These are phyloP conservation scores for Hibiscus trionum DNA, from an alignment of 345 rosid species.

Conservation along the genomic window DNA sequence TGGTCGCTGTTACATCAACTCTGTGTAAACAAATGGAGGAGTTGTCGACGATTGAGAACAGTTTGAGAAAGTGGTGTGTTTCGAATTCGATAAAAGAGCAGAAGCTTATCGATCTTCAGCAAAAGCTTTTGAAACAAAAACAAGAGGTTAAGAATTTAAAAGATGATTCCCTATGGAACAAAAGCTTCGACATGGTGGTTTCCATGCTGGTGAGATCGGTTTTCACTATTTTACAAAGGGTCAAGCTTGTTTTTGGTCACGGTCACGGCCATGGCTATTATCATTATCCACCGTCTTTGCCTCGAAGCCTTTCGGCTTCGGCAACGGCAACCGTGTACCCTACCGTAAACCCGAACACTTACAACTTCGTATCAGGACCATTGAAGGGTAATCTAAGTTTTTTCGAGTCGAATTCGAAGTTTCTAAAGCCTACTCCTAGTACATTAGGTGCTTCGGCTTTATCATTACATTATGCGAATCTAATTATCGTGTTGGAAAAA, in stretches of 20 bases:
- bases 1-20: constrained; percentile 53
- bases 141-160: constrained; percentile 73
- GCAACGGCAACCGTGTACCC: constrained; percentile 80
- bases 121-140: constrained; percentile 53
- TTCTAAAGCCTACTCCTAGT: constrained; percentile 55
- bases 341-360: constrained; percentile 26
- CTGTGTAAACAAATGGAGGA: constrained; percentile 82
- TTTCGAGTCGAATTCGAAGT: constrained; percentile 54
- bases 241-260: constrained; percentile 65
- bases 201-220: constrained; percentile 48
- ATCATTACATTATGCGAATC: constrained; percentile 74
- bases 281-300: constrained; percentile 32
- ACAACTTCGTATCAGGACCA: constrained; percentile 37
- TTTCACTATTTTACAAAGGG: constrained; percentile 68
- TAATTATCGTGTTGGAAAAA: constrained; percentile 83
- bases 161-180: constrained; percentile 81
- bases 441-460: constrained; percentile 77
- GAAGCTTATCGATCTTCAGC: constrained; percentile 62
- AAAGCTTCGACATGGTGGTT: constrained; percentile 62
- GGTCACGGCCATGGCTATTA: constrained; percentile 36
- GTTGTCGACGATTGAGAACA: constrained; percentile 45
- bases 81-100: constrained; percentile 31
- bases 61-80: constrained; percentile 34
- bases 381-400: constrained; percentile 31
- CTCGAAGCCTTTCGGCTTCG: constrained; percentile 74